A percentile compares a stretch with the other conserved stretches of the same genome.
These are phyloP conservation scores for Aspergillus japonicus DNA, from an alignment of 2,329 filamentous ascomycete genomes.

Conservation along the genomic window DNA sequence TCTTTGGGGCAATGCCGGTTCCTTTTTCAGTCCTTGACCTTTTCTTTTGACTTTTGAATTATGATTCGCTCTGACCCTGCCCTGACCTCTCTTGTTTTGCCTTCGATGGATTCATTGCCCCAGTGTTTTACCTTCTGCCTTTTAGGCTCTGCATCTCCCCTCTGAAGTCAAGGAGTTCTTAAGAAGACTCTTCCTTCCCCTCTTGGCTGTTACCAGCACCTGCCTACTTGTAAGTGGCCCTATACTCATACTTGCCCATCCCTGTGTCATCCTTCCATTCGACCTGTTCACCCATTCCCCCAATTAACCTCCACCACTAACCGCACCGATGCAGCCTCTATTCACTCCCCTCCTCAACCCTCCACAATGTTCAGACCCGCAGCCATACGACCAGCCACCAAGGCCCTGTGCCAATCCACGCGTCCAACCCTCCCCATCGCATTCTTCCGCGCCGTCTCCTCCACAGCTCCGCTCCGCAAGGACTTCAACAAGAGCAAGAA, in stretches of 20 bases:
- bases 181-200: background rate
- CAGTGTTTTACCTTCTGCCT: background rate
- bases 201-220: background rate
- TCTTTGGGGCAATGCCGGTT: background rate
- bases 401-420: slow-evolving; percentile 20
- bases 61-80: no score
- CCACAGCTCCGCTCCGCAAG: slow-evolving; percentile 28
- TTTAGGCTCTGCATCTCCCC: background rate
- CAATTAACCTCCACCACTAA: background rate
- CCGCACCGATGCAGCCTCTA: background rate
- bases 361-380: slow-evolving; percentile 31
- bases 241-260: background rate
- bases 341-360: background rate
- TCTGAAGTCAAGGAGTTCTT: background rate
- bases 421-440: slow-evolving; percentile 20
- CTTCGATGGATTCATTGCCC: background rate
- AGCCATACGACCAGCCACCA: slow-evolving; percentile 27
- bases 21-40: background rate
- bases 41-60: background rate
- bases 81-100: background rate
- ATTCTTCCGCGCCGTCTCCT: slow-evolving; percentile 31
- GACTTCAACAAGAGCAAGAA: slow-evolving; percentile 25
- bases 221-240: background rate
- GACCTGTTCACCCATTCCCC: background rate
- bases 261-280: background rate